These are phyloP conservation scores for Pseudogymnoascus sp. DNA, from an alignment of 2,329 filamentous ascomycete species.

Conservation along the genomic window DNA sequence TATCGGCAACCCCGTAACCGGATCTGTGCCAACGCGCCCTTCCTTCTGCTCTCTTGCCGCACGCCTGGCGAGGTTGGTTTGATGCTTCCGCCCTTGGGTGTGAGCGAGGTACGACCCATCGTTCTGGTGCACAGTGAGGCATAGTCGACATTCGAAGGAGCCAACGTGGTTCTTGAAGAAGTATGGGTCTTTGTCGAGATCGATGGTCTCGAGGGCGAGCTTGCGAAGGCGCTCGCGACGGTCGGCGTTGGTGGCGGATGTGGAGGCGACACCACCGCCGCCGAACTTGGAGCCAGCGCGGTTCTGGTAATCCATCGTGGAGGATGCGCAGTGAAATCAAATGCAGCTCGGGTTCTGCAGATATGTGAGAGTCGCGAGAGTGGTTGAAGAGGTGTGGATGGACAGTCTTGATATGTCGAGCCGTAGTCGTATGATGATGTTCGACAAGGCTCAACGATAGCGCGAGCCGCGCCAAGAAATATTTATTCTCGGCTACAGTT, in stretches of 20 bases:
- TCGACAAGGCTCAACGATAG: neutral
- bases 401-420: neutral
- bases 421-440: neutral
- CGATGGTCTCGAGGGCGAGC: slow-evolving; percentile 96
- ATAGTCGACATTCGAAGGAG: slow-evolving; percentile 94
- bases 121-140: slow-evolving; percentile 95
- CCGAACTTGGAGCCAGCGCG: slow-evolving; percentile 96
- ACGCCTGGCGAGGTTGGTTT: slow-evolving; percentile 92
- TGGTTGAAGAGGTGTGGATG: neutral
- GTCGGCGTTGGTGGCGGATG: slow-evolving; percentile 90
- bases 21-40: slow-evolving; percentile 58
- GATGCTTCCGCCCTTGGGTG: slow-evolving; percentile 97
- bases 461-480: slow-evolving; percentile 7
- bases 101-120: slow-evolving; percentile 98
- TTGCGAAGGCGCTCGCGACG: slow-evolving; percentile 94
- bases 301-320: slow-evolving; percentile 70
- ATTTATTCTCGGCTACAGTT: slow-evolving; percentile 6
- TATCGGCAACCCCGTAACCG: slow-evolving; percentile 59
- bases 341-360: neutral
- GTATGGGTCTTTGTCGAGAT: slow-evolving; percentile 98
- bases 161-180: slow-evolving; percentile 99
- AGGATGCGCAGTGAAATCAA: neutral
- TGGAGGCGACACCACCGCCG: slow-evolving; percentile 90
- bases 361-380: neutral
- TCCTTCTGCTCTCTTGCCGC: slow-evolving; percentile 94